Base-by-base conservation (phyloP, 179 eudicot species). In the Spinacia oleracea region DNA sequence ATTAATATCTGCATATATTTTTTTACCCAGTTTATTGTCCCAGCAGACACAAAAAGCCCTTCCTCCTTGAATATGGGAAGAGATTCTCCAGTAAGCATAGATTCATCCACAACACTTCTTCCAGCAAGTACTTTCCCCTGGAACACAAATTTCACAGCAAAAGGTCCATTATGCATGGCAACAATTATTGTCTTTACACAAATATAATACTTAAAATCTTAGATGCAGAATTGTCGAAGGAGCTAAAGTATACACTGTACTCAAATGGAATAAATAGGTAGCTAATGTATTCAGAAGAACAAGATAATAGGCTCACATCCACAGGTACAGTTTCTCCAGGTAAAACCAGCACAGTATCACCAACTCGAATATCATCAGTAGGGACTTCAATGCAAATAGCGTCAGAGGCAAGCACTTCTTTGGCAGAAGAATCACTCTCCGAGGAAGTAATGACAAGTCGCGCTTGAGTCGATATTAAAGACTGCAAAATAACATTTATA, bases 81-180 rank as follows among this genome's bases (percentile, higher is more conserved):
- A 40, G 98, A 94, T 78, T 94, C 98, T 65, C 98, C 98, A 71
- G 94, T 93, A 82, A 94, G 97, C 98, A 93, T 94, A 85, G 98
- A 94, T 89, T 94, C 98, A 70, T 94, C 98, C 80, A 94, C 98
- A 73, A 93, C 97, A 90, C 98, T 94, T 83, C 97, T 89, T 62
- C 98, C 98, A 58, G 97, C 97, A 77, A 91, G 74, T 80, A 94
- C 94, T 81, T 74, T 87, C 18, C 98, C 98, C 98, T 94, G 90
- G 65, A 75, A 56, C 63, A 34, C 43, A 56, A 15, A 48, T 65
- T 43, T 40, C 69, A 76, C 63, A 53, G 82, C 14, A 64, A 32
- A 56, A 32, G 48, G 31, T 4, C 79, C 77, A 78, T 46, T 77
- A 72, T 34, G 42, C 72, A 46, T 43, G 43, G 45, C 42, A 65